A percentile compares a stretch with the other conserved stretches of the same genome.
phyloP scores from a whole-genome alignment of 371 early-diverging fungal species.

The Rhizopus arrhizus region DNA sequence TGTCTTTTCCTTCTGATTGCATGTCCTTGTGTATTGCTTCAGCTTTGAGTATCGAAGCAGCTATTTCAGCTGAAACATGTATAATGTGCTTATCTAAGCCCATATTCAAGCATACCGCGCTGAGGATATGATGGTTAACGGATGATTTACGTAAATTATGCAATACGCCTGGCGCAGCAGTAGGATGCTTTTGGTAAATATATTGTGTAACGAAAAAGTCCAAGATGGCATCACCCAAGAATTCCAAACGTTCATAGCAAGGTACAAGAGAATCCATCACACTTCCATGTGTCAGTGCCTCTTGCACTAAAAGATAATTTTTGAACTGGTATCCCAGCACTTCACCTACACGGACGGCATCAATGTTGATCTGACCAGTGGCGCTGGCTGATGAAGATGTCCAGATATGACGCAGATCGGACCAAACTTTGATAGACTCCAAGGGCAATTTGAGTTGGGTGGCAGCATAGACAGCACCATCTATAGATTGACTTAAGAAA shows the following conservation, averaged over 20 bases:
- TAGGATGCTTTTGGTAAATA: slow-evolving; percentile 60
- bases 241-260: slow-evolving; percentile 92
- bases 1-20: slow-evolving; percentile 25
- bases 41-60: slow-evolving; percentile 50
- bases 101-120: slow-evolving; percentile 61
- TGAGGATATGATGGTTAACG: slow-evolving; percentile 83
- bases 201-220: slow-evolving; percentile 76
- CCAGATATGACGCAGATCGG: slow-evolving; percentile 32
- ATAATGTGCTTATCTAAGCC: slow-evolving; percentile 67
- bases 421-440: slow-evolving; percentile 42
- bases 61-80: slow-evolving; percentile 58
- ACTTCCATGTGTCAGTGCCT: slow-evolving; percentile 88
- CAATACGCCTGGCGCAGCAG: slow-evolving; percentile 64
- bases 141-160: slow-evolving; percentile 75
- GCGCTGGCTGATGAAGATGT: slow-evolving; percentile 3
- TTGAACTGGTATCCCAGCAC: slow-evolving; percentile 77
- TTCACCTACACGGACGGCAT: slow-evolving; percentile 44
- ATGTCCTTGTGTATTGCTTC: slow-evolving; percentile 37
- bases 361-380: slow-evolving; percentile 18
- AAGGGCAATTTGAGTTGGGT: slow-evolving; percentile 55
- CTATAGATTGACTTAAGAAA: slow-evolving; percentile 59
- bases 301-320: slow-evolving; percentile 59
- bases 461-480: slow-evolving; percentile 60
- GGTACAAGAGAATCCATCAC: slow-evolving; percentile 48
- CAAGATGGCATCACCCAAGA: slow-evolving; percentile 87